Base-by-base conservation (phyloP, 2,329 filamentous ascomycete genomes). In the Epichloe bromicola region DNA sequence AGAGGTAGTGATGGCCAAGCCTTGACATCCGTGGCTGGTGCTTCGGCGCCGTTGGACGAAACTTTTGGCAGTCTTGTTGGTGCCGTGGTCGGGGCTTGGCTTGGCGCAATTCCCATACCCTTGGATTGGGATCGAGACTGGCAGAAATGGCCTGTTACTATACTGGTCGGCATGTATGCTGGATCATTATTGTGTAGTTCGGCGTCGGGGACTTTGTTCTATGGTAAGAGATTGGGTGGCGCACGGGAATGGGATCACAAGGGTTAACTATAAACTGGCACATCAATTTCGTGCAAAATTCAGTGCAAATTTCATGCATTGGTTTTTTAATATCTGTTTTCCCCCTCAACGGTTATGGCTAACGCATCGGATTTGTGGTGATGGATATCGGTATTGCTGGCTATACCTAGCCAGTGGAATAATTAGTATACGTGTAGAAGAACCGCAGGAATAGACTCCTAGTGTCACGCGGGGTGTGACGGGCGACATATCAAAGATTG, bases 81-180 rank as follows among this genome's bases (percentile, higher is more conserved):
- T 5, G 82, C 82, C 0, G 71, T 85, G 26, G 60, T 91, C 1
- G 93, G 93, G 5, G 88, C 88, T 40, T 97, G 93, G 93, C 70
- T 95, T 41, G 93, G 93, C 3, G 93, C 93, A 7, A 81, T 97
- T 49, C 93, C 94, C 0, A 97, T 98, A 59, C 93, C 93, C 2
- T 72, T 98, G 58, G 93, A 98, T 66, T 97, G 91, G 91, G 93
- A 98, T 66, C 82, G 93, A n/a, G 89, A 95, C 59, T 98, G 93
- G 93, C 93, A 98, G 78, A 87, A 85, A 66, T 98, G 91, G 86
- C 93, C 93, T 0, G 84, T 97, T 46, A 98, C 93, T 0, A 86
- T 98, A 53, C 69, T 97, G 4, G 82, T 79, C 2, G 93, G 93
- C 3, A 75, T 86, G 17, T 97, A 95, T 67, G 68, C 80, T 5